A percentile compares a stretch with the other conserved stretches of the same genome.
Conservation (phyloP, 352 stramenopile genomes). For the Thraustochytrium striatum region DNA sequence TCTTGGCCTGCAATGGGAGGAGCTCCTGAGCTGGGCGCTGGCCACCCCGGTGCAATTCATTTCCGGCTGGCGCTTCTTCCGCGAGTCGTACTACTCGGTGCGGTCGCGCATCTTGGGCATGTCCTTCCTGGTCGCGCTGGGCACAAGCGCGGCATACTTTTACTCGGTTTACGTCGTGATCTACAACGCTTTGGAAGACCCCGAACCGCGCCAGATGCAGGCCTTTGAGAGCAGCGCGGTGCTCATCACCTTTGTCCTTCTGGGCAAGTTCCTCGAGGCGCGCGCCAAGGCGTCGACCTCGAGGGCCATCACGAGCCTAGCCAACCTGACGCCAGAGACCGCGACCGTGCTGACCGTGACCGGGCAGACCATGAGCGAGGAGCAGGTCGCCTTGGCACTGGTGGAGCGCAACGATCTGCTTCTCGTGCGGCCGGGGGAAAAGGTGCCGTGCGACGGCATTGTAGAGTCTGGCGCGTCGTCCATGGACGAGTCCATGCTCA, state of each 20-base stretch:
- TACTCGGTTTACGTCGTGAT: slow-evolving; percentile 77
- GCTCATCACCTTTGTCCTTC: slow-evolving; percentile 78
- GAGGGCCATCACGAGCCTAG: slow-evolving; percentile 74
- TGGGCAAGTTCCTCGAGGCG: slow-evolving; percentile 80
- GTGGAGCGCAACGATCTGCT: slow-evolving; percentile 85
- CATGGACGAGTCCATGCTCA: slow-evolving; percentile 95
- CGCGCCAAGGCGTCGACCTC: slow-evolving; percentile 79
- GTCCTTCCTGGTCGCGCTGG: slow-evolving; percentile 81
- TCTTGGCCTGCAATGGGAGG: slow-evolving; percentile 52
- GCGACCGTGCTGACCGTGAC: slow-evolving; percentile 60
- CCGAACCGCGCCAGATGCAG: slow-evolving; percentile 14
- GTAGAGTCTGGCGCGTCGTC: slow-evolving; percentile 79
- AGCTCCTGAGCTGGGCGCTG: slow-evolving; percentile 61
- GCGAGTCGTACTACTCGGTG: slow-evolving; percentile 75
- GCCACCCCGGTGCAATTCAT: slow-evolving; percentile 79
- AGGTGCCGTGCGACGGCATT: slow-evolving; percentile 84
- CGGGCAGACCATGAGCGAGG: slow-evolving; percentile 67
- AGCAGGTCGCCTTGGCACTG: neutral
- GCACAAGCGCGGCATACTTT: slow-evolving; percentile 78
- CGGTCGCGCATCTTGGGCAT: slow-evolving; percentile 76
- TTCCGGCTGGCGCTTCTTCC: slow-evolving; percentile 70
- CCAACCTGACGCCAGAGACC: slow-evolving; percentile 65
- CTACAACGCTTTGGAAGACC: slow-evolving; percentile 56
- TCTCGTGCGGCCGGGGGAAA: slow-evolving; percentile 82
- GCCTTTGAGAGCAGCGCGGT: slow-evolving; percentile 58